Conservation (phyloP, 2,329 filamentous ascomycete genomes). For the Aspergillus sojae region DNA sequence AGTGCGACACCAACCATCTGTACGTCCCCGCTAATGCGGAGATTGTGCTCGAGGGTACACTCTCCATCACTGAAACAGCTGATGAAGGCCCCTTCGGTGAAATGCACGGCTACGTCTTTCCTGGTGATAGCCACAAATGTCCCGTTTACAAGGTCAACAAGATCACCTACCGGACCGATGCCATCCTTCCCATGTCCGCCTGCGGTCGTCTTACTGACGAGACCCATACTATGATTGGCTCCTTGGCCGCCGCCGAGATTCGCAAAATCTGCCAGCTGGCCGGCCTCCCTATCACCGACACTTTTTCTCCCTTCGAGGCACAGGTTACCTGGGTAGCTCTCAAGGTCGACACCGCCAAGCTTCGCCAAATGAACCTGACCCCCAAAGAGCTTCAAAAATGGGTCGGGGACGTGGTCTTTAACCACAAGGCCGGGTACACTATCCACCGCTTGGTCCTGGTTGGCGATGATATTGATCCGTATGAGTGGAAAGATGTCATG, state of each 20-base stretch:
- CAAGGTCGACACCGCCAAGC: slow-evolving; percentile 60
- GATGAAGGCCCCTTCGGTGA: slow-evolving; percentile 56
- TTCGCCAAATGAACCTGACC: slow-evolving; percentile 29
- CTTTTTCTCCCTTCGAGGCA: slow-evolving; percentile 49
- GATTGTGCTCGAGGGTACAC: slow-evolving; percentile 55
- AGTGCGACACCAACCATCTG: slow-evolving; percentile 56
- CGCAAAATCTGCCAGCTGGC: slow-evolving; percentile 37
- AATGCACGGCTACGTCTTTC: slow-evolving; percentile 50
- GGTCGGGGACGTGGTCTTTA: slow-evolving; percentile 48
- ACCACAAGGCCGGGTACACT: slow-evolving; percentile 45
- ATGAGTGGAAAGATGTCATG: slow-evolving; percentile 50
- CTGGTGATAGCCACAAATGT: slow-evolving; percentile 41
- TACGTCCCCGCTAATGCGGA: slow-evolving; percentile 54
- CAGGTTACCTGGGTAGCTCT: slow-evolving; percentile 55
- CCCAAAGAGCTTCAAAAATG: slow-evolving; percentile 39
- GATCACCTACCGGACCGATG: slow-evolving; percentile 52
- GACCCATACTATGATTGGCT: slow-evolving; percentile 47
- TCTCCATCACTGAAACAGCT: slow-evolving; percentile 48
- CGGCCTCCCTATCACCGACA: slow-evolving; percentile 49
- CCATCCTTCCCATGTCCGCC: slow-evolving; percentile 52
- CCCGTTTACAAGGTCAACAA: slow-evolving; percentile 49
- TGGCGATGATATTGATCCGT: slow-evolving; percentile 55
- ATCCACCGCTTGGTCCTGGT: slow-evolving; percentile 52
- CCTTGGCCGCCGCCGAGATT: slow-evolving; percentile 50
- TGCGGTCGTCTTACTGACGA: slow-evolving; percentile 51